Conservation (phyloP, 2,329 filamentous ascomycete species). For the Grosmannia serpens region DNA sequence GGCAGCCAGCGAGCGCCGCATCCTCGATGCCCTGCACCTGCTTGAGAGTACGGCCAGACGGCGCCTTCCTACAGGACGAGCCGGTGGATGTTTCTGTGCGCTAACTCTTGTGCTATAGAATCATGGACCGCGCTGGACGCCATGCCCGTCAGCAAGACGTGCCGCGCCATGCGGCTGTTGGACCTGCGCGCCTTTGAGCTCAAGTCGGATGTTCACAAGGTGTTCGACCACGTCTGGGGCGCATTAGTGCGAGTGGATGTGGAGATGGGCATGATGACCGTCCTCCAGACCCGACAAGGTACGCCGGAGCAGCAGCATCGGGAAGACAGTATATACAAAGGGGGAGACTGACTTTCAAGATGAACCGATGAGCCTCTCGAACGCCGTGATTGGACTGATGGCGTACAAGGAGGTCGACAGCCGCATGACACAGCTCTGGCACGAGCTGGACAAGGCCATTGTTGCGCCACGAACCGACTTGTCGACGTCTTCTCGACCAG, state of each 20-base stretch:
- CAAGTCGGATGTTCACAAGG: slow-evolving; percentile 52
- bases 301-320: slow-evolving; percentile 9
- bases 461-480: slow-evolving; percentile 47
- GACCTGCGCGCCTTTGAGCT: slow-evolving; percentile 54
- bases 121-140: slow-evolving; percentile 46
- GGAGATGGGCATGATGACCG: slow-evolving; percentile 39
- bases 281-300: slow-evolving; percentile 43
- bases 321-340: not conserved
- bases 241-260: slow-evolving; percentile 52
- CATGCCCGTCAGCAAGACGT: slow-evolving; percentile 49
- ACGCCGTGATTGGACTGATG: slow-evolving; percentile 44
- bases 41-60: slow-evolving; percentile 37
- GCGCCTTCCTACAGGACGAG: not conserved
- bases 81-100: not conserved
- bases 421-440: slow-evolving; percentile 49
- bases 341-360: slow-evolving; percentile 19
- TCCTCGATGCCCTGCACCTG: slow-evolving; percentile 45
- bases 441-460: slow-evolving; percentile 49
- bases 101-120: slow-evolving; percentile 22
- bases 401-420: slow-evolving; percentile 51
- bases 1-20: slow-evolving; percentile 39
- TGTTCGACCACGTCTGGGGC: slow-evolving; percentile 61
- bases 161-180: slow-evolving; percentile 53
- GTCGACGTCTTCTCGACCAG: slow-evolving; percentile 20
- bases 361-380: slow-evolving; percentile 39